Percentiles rank a stretch among this genome's conserved stretches.
Evolutionary conservation across 192 early-diverging fungal genomes (phyloP).

Genomic region (Rhizophagus clarus): DNA sequence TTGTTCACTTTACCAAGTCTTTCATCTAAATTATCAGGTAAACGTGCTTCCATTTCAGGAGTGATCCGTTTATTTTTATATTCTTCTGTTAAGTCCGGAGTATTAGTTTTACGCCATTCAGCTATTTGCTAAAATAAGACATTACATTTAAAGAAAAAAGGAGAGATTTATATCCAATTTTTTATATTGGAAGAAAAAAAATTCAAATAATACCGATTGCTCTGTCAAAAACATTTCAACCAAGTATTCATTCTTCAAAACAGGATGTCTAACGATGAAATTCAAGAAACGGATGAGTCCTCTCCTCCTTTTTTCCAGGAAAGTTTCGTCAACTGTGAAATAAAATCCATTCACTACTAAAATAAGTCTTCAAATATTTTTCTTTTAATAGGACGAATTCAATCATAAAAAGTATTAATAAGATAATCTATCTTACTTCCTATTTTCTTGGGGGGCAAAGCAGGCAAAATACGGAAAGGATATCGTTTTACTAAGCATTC

Average conservation of each 20-base stretch:
- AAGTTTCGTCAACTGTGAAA: slow-evolving; percentile 60
- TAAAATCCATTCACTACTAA: slow-evolving; percentile 40
- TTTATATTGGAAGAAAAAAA: too few relatives aligned
- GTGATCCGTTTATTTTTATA: slow-evolving; percentile 43
- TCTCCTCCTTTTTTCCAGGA: slow-evolving; percentile 71
- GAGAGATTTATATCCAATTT: not conserved
- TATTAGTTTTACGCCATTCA: slow-evolving; percentile 57
- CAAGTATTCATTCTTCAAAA: slow-evolving; percentile 62
- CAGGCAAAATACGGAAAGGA: slow-evolving; percentile 78
- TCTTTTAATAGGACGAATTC: not conserved
- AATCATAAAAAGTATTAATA: not conserved
- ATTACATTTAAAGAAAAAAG: not conserved
- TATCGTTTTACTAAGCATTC: slow-evolving; percentile 78
- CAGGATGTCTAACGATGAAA: slow-evolving; percentile 74
- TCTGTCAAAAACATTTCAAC: slow-evolving; percentile 70
- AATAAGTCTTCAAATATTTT: not conserved
- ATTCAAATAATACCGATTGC: slow-evolving; percentile 48
- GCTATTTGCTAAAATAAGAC: slow-evolving; percentile 54
- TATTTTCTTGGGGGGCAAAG: slow-evolving; percentile 87
- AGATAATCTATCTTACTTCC: slow-evolving; percentile 54
- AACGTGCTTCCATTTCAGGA: slow-evolving; percentile 39
- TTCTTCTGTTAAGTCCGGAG: slow-evolving; percentile 59
- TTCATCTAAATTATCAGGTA: slow-evolving; percentile 59
- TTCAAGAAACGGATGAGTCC: slow-evolving; percentile 75
- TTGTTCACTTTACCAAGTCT: slow-evolving; percentile 49